phyloP scores from a whole-genome alignment of 2,329 filamentous ascomycete species.

The Teratosphaeria nubilosa region DNA sequence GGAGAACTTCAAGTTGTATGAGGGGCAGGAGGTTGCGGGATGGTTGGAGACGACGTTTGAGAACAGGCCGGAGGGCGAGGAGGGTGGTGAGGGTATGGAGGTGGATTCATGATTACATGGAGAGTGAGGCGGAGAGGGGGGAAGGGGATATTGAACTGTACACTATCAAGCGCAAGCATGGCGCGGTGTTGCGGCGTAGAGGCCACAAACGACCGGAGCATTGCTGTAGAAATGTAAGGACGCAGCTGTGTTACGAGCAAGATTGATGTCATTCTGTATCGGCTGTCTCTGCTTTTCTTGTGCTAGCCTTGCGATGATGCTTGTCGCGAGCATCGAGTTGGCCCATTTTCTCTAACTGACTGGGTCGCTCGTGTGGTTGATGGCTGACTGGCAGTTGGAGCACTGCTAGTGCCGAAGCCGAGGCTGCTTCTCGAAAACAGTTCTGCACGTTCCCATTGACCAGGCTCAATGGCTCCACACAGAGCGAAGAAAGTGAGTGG shows the following conservation, averaged over 20 bases:
- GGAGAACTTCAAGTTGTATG: constrained; percentile 82
- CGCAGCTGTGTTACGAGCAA: not conserved
- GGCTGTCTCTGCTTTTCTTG: not conserved
- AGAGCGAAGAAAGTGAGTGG: no score
- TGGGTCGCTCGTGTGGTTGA: no score
- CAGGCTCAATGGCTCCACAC: no score
- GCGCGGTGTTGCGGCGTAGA: constrained; percentile 6
- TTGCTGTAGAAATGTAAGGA: not conserved
- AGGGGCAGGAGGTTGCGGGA: constrained; percentile 74
- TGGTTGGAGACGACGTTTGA: constrained; percentile 66
- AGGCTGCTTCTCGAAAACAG: no score
- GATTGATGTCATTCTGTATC: not conserved
- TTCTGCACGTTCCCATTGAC: no score
- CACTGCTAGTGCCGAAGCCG: no score
- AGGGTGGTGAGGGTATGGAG: constrained; percentile 22
- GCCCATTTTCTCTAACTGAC: no score
- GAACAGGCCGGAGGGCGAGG: constrained; percentile 30
- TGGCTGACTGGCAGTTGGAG: no score
- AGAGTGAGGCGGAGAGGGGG: not conserved
- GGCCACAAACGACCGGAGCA: not conserved
- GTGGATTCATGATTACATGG: constrained; percentile 16
- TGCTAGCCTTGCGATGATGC: not conserved
- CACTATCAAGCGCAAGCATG: not conserved
- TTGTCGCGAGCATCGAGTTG: no score
- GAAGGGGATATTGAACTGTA: not conserved